Evolutionary conservation across 805 yeast species (phyloP), one percentile per base, ranked within the genome.

Genomic region (Monosporozyma unispora): DNA sequence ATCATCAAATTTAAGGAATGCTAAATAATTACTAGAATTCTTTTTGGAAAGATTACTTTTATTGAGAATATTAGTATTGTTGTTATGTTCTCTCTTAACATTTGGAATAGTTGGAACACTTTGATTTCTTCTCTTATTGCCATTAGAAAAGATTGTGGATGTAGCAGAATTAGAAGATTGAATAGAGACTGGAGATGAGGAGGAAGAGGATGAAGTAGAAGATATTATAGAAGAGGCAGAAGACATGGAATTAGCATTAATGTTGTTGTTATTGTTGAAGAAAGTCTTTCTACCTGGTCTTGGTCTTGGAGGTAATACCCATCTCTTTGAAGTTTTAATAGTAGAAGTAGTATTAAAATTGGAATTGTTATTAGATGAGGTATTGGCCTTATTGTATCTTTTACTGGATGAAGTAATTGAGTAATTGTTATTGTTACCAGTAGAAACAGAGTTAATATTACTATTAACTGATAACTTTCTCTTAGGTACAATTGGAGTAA

Each of bases 281-380:
- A 27, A 33, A 27, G 45, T 25, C 55, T 78, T 79, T 46, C 82
- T 68, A 19, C 85, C 86, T 0, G 86, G 85, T 55, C 85, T 82
- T 23, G 95, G 93, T 55, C 93, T 72, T 10, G 95, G 95, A 2
- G 95, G 95, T 28, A 85, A 69, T 7, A 84, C 89, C 90, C 93
- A 87, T 60, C 80, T 81, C 60, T 83, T 83, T 47, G 89, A 82
- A 1, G 91, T 82, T 57, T 74, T 79, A 7, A 57, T 49, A 18
- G 37, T 23, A 14, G 12, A n/a, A 9, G 27, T 25, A 5, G 45
- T 7, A 27, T 27, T 27, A 14, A 11, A 4, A 18, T 43, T 44
- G 7, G 19, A n/a, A 14, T 48, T 39, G 19, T 22, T 23, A 18
- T 44, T 29, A 8, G 7, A 11, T 35, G 27, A 5, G 8, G 27